Base-by-base conservation (phyloP, 1,139 yeast species). In the Yamadazyma mexicana region DNA sequence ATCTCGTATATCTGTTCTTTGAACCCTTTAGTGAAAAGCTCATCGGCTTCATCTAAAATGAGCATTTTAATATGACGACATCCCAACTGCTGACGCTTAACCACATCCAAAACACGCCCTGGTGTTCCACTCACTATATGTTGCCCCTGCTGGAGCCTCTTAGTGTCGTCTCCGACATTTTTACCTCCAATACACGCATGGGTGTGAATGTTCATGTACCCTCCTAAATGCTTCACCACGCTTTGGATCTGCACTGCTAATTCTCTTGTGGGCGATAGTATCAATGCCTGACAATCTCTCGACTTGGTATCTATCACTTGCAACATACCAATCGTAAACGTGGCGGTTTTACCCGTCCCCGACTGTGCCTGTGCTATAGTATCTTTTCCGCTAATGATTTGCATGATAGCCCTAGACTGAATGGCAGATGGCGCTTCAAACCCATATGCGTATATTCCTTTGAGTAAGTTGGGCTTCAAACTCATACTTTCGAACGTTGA, bases 101-200 rank as follows among this genome's bases (percentile, higher is more conserved):
- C 79, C 80, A 91, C 80, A 64, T 92, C 98, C 29, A 83, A 64
- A 4, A 89, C 95, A 54, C 98, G 75, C 14, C 98, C 98, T 0
- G 98, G 98, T 1, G 98, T 92, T 7, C 98, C 98, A 64, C 95
- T 88, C 6, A 92, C 85, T n/a, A 91, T 81, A 55, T 91, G 96
- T 54, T 85, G 92, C 14, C 95, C 95, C 51, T 77, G 81, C 37
- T 76, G 74, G 37, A 91, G 67, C 48, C 78, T 79, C 56, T 83
- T 83, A 35, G 83, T 66, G 58, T 91, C 98, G 26, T 83, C 87
- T 14, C 89, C 88, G 31, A 87, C 84, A 50, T 81, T 79, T 33
- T 87, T 87, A 18, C 98, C 98, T 34, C 98, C 98, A 41, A 91
- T 85, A 61, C 96, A 87, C 0, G 97, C 96, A 58, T 87, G 92